Base-by-base conservation (phyloP, 345 rosid species). In the Salix udensis region DNA sequence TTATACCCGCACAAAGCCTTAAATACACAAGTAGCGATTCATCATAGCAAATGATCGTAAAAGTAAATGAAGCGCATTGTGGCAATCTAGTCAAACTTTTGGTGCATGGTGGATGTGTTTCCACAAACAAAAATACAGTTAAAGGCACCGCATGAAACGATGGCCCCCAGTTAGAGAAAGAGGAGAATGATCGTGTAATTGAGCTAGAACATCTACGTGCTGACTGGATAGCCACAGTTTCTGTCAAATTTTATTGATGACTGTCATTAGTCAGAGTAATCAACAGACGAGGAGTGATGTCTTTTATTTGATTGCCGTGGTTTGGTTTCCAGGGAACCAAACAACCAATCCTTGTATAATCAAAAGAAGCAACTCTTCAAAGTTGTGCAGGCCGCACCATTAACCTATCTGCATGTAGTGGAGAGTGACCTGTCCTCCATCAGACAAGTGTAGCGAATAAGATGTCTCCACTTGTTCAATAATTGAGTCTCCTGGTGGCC, bases 71-170 rank as follows among this genome's bases (percentile, higher is more conserved):
- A 74, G n/a, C n/a, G 62, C 66, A 65, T 36, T 69, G 31, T 76
- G 58, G 64, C 68, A 76, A 74, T 72, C 76, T 80, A 72, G 37
- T 78, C 67, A 76, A 67, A 67, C 18, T 6, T 73, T 78, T 50
- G 81, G 92, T 89, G 94, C 90, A 83, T 78, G 73, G 70, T 80
- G 94, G 87, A 82, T 88, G 91, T 72, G 86, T 85, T 84, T 81
- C 91, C 94, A 87, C 89, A 79, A 87, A 79, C 67, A 73, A 81
- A 67, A 34, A 42, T 30, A 71, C 65, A 6, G 30, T 65, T 77
- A 84, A 81, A 68, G 79, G 48, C 69, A 31, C 30, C 26, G 46
- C 52, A 71, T 24, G 31, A 40, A 65, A 72, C 34, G 62, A 61
- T 36, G 53, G 68, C 53, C 66, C 70, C 58, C 61, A 6, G 5